Evolutionary conservation across 139 green algal species (phyloP).

Genomic region (Astrephomene gubernaculifera): DNA sequence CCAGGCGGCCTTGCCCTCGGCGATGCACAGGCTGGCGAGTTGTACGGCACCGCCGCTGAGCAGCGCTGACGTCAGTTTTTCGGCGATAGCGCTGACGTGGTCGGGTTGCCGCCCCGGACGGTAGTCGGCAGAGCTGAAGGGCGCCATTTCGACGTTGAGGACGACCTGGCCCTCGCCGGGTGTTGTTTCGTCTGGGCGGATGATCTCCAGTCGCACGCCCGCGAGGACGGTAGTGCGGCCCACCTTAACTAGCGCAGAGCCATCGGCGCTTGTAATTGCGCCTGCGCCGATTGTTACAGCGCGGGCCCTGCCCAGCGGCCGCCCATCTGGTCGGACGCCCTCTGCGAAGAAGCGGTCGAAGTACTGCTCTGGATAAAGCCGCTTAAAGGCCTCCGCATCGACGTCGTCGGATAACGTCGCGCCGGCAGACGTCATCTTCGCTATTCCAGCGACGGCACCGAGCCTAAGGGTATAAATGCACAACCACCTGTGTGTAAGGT

Average conservation of each 20-base stretch:
- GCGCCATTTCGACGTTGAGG: slow-evolving; percentile 75
- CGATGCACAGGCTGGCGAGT: slow-evolving; percentile 71
- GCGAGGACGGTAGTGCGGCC: slow-evolving; percentile 77
- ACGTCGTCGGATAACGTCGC: slow-evolving; percentile 31
- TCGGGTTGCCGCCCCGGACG: slow-evolving; percentile 50
- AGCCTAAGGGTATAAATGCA: no score
- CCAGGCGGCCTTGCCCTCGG: slow-evolving; percentile 69
- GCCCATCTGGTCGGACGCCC: slow-evolving; percentile 75
- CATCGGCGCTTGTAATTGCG: slow-evolving; percentile 72
- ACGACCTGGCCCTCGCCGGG: slow-evolving; percentile 60
- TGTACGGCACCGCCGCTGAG: slow-evolving; percentile 10
- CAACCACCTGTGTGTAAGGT: no score
- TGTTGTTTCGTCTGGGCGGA: slow-evolving; percentile 53
- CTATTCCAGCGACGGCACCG: no score
- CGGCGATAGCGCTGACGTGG: slow-evolving; percentile 47
- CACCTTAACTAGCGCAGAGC: slow-evolving; percentile 78
- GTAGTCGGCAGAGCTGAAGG: slow-evolving; percentile 65
- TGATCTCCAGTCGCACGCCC: slow-evolving; percentile 73
- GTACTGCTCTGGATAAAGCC: slow-evolving; percentile 82
- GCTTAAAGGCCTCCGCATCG: slow-evolving; percentile 75
- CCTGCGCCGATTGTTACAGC: slow-evolving; percentile 66
- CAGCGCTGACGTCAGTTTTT: slow-evolving; percentile 60
- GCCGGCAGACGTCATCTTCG: neutral
- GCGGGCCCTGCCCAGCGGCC: slow-evolving; percentile 67
- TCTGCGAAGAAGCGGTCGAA: slow-evolving; percentile 71